Evolutionary conservation across 2,329 filamentous ascomycete species (phyloP), one percentile per base, ranked within the genome.

Genomic region (Esteya vermicola): DNA sequence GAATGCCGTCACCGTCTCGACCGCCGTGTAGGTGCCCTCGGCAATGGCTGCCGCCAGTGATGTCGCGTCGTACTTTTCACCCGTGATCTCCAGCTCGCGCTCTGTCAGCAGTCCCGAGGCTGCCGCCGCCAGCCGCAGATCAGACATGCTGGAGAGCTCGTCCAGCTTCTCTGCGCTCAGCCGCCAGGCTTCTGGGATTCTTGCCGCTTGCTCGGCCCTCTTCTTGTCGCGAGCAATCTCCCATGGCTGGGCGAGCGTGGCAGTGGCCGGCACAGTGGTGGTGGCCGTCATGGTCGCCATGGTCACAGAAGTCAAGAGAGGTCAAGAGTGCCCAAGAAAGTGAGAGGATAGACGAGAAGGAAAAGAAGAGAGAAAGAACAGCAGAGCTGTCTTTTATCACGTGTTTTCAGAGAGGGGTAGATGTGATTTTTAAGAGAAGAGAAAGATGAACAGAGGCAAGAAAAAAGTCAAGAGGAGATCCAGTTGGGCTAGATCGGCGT

Each of bases 131-230:
- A 37, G 36, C 3, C 42, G 44, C 33, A 48, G 26, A 30, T 47
- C 46, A 5, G 23, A 4, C 6, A 39, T 43, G 41, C 33, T 39
- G n/a, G n/a, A n/a, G n/a, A n/a, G n/a, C 22, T 30, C 34, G 6
- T 44, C 25, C 14, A 44, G 44, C 27, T 31, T 28, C 33, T 35
- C 40, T 6, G 32, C 33, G 3, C 28, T 20, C 9, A 48, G 41
- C 4, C 46, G 42, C 44, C 44, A 46, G 9, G 20, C 43, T 3
- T 20, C 16, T 12, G 46, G 46, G 31, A 48, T 48, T 22, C 43
- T 38, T 13, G 44, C 22, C n/a, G 46, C 41, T 36, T 43, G 44
- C 20, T 48, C 46, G 6, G 46, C 46, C 6, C 34, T 39, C 39
- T 46, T 45, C 3, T 30, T 30, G 18, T 31, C 41, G 6, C 36